phyloP scores from a whole-genome alignment of 2,329 filamentous ascomycete species.

The Samsoniella hepiali region DNA sequence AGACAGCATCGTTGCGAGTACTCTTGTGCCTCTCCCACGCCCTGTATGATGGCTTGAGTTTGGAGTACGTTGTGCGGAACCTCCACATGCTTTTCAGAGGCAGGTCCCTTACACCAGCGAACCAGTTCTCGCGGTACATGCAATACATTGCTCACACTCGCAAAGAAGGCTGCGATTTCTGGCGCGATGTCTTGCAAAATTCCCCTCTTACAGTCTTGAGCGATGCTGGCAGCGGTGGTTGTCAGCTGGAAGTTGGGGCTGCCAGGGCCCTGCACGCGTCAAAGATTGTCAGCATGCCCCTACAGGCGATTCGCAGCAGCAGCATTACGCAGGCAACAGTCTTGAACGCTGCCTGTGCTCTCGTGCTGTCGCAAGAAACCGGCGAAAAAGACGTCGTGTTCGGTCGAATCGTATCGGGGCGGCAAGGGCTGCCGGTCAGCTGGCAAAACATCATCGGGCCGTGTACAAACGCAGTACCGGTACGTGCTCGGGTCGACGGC shows the following conservation, averaged over 20 bases:
- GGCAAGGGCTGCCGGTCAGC: conserved; percentile 17
- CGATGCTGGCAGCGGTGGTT: background rate
- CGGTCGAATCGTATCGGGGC: conserved; percentile 23
- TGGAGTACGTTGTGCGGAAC: background rate
- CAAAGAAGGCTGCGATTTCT: background rate
- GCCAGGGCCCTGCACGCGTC: background rate
- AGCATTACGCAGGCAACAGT: conserved; percentile 20
- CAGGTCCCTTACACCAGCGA: background rate
- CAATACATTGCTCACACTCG: background rate
- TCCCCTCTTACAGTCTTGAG: background rate
- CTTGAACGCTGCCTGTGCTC: conserved; percentile 20
- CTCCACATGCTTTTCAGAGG: background rate
- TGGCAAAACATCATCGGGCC: conserved; percentile 22
- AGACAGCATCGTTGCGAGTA: background rate
- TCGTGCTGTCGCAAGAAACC: conserved; percentile 9
- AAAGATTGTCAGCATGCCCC: conserved; percentile 2
- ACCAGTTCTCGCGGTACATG: background rate
- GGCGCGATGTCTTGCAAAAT: background rate
- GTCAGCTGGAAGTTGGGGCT: background rate
- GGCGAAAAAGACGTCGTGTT: conserved; percentile 21
- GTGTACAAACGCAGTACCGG: conserved; percentile 18
- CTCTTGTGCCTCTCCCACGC: background rate
- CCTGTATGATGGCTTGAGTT: background rate
- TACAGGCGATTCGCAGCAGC: conserved; percentile 10
- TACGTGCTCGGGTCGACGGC: background rate